Conservation (phyloP, 768 basidiomycete species). For the Russula ochroleuca region DNA sequence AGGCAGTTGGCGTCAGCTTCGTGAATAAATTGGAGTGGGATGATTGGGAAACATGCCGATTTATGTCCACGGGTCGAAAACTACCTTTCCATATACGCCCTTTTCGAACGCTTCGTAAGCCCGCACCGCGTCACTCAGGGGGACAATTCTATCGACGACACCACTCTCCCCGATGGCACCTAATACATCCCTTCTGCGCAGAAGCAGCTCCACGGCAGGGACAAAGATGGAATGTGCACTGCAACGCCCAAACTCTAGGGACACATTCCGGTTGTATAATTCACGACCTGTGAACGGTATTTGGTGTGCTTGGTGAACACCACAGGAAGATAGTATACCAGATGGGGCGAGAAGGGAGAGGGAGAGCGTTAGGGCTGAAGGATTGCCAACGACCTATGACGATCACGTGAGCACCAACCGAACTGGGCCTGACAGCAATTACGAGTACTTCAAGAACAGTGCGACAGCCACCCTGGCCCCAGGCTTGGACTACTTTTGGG, state of each 20-base stretch:
- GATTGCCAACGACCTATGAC: constrained; percentile 63
- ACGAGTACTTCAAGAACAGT: constrained; percentile 59
- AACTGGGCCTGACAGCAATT: constrained; percentile 21
- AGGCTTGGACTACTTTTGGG: constrained; percentile 44
- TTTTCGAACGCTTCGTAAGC: constrained; percentile 67
- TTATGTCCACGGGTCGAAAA: constrained; percentile 66
- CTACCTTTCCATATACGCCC: constrained; percentile 66
- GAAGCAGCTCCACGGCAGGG: constrained; percentile 60
- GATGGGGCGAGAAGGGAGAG: constrained; percentile 72
- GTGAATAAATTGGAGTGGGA: constrained; percentile 10
- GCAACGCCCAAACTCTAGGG: constrained; percentile 76
- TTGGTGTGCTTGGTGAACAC: constrained; percentile 55
- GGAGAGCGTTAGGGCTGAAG: constrained; percentile 56
- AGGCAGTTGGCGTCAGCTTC: constrained; percentile 7
- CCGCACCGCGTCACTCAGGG: constrained; percentile 52
- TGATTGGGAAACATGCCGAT: constrained; percentile 11
- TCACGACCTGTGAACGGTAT: constrained; percentile 54
- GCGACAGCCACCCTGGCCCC: constrained; percentile 60
- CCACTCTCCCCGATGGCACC: constrained; percentile 63
- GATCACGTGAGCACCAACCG: background rate
- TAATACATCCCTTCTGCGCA: constrained; percentile 68
- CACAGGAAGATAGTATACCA: constrained; percentile 70
- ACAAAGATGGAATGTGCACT: constrained; percentile 77
- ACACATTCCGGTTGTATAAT: constrained; percentile 74
- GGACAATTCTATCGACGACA: constrained; percentile 64